phyloP scores from a whole-genome alignment of 2,329 filamentous ascomycete genomes.

The Hymenoscyphus fructigenus region DNA sequence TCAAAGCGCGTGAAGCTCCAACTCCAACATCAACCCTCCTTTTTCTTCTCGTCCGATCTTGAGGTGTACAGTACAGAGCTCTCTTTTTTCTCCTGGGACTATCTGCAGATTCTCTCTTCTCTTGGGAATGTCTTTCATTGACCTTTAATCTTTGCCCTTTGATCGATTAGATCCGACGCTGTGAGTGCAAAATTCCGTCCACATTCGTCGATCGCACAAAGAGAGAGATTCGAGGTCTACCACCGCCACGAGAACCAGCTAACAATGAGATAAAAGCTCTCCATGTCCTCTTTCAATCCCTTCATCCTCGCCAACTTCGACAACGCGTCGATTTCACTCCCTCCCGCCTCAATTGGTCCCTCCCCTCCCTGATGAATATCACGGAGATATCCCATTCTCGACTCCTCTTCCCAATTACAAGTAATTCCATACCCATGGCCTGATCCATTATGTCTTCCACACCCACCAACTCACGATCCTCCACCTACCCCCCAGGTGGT shows the following conservation, averaged over 20 bases:
- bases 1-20: neutral
- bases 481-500: constrained; percentile 65
- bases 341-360: constrained; percentile 13
- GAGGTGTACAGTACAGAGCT: neutral
- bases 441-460: constrained; percentile 38
- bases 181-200: constrained; percentile 1
- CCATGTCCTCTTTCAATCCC: constrained; percentile 19
- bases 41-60: neutral
- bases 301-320: constrained; percentile 10
- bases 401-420: neutral
- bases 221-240: neutral
- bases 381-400: constrained; percentile 5
- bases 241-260: neutral
- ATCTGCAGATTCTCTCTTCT: neutral
- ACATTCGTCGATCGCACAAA: constrained; percentile 11
- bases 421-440: constrained; percentile 30
- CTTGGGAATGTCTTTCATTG: neutral
- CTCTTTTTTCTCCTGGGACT: neutral
- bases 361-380: constrained; percentile 10
- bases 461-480: constrained; percentile 33
- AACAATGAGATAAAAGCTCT: constrained; percentile 9
- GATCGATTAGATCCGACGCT: constrained; percentile 8
- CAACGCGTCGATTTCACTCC: constrained; percentile 16
- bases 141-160: neutral
- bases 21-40: neutral